Evolutionary conservation across 1,284 basidiomycete species (phyloP), one percentile per base, ranked within the genome.

Genomic region (Microstroma glucosiphilum): DNA sequence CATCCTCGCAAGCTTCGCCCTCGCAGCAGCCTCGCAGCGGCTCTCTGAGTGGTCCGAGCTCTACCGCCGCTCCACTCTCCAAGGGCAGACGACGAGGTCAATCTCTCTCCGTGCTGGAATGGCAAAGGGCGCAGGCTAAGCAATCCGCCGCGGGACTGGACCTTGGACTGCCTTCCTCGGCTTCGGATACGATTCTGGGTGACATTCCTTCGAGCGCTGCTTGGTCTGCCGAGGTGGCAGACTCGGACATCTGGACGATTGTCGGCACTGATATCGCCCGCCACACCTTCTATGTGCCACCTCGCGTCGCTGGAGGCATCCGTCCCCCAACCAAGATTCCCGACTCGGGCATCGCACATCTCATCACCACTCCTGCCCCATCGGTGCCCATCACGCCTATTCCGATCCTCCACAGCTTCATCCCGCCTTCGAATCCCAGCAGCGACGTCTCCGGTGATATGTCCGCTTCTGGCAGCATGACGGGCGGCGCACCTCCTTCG

Each of bases 191-290:
- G 71, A 72, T 53, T 69, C 72, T 26, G n/a, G 63, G 65, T 8
- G 66, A 68, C 53, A 57, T 58, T 6, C 65, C 70, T 3, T 62
- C 64, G 1, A 69, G 71, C 4, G 63, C 66, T 12, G 11, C 30
- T 12, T 62, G 61, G 61, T 54, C 61, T 23, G 58, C 60, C 37
- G 61, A 59, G 11, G 40, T 56, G 26, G 54, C 54, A 17, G 60
- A 61, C 81, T 90, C 89, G 46, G 90, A 90, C 77, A 88, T 92
- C 43, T 93, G 91, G 91, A 92, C 90, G 15, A 91, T 93, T 69
- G 90, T 92, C 65, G 90, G 91, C 69, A 91, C 89, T 60, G 80
- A 81, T 46, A 69, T 79, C 55, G 72, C 72, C 41, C 69, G 78
- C 0, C 76, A 80, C 57, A 78, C 80, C n/a, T 81, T 81, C 68